Evolutionary conservation across 495 filamentous ascomycete species (phyloP).

Genomic region (Aspergillus indologenus): DNA sequence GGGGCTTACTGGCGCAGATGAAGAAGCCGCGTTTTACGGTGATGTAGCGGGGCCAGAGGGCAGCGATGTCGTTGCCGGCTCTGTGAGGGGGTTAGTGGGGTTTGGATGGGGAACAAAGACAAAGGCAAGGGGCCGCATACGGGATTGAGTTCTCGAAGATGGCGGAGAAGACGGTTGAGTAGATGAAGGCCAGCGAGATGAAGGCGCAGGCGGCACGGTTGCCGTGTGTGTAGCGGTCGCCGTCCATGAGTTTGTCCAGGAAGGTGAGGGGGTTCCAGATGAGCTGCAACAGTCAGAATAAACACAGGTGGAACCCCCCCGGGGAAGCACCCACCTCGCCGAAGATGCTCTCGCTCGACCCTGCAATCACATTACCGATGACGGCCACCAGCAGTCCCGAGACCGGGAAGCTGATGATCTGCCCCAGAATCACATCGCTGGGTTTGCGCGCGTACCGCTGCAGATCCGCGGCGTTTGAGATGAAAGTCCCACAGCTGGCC

Average conservation of each 20-base stretch:
- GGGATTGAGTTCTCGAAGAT: conserved; percentile 34
- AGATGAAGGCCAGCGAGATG: conserved; percentile 26
- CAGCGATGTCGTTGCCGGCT: conserved; percentile 32
- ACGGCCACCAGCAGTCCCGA: conserved; percentile 28
- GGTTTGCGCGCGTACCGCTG: conserved; percentile 35
- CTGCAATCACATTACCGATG: conserved; percentile 24
- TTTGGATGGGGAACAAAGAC: neutral
- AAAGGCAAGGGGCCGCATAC: conserved; percentile 8
- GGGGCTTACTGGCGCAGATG: conserved; percentile 24
- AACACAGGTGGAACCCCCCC: too few species aligned
- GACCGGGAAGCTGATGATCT: conserved; percentile 34
- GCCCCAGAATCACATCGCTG: conserved; percentile 33
- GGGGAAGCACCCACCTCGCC: conserved; percentile 21
- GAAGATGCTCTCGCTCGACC: conserved; percentile 21
- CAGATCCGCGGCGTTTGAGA: conserved; percentile 47
- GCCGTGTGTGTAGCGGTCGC: conserved; percentile 24
- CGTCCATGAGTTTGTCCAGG: conserved; percentile 27
- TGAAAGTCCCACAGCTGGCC: conserved; percentile 43
- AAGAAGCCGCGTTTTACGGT: conserved; percentile 31
- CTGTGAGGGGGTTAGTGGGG: conserved; percentile 10
- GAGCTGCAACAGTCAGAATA: conserved; percentile 13
- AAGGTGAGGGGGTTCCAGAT: conserved; percentile 27
- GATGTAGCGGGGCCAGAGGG: conserved; percentile 29
- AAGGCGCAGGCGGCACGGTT: conserved; percentile 17
- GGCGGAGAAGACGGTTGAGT: conserved; percentile 25